These are phyloP conservation scores for Aureobasidium sp. DNA, from an alignment of 2,329 filamentous ascomycete species.

Conservation along the genomic window DNA sequence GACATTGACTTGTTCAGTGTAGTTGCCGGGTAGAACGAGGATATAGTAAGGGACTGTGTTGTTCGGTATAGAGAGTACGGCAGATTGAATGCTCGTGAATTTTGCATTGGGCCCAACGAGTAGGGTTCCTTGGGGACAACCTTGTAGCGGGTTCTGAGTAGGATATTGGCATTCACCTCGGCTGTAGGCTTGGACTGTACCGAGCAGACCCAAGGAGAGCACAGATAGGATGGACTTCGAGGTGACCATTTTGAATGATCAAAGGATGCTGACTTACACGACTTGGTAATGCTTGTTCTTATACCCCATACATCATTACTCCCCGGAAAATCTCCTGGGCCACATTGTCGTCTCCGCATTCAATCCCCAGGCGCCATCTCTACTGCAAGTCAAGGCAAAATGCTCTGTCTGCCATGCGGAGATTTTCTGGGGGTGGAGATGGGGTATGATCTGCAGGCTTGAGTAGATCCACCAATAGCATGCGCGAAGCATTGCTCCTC, in stretches of 20 bases:
- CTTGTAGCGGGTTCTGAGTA: conserved; percentile 31
- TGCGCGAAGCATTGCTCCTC: not conserved
- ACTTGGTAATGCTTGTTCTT: conserved; percentile 13
- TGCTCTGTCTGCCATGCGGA: not conserved
- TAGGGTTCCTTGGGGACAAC: conserved; percentile 32
- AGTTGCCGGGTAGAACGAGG: conserved; percentile 53
- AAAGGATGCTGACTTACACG: not conserved
- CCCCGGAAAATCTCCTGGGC: not conserved
- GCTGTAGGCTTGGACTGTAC: conserved; percentile 14
- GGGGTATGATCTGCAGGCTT: conserved; percentile 2
- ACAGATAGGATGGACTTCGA: not conserved
- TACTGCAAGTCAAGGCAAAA: not conserved
- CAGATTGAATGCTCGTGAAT: conserved; percentile 40
- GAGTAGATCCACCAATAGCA: conserved; percentile 17
- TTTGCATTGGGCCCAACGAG: conserved; percentile 24
- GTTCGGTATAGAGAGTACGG: conserved; percentile 41
- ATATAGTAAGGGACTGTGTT: conserved; percentile 46
- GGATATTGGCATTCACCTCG: conserved; percentile 31
- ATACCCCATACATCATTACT: not conserved
- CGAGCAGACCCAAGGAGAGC: not conserved
- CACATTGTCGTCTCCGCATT: conserved; percentile 10
- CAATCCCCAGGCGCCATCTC: not conserved
- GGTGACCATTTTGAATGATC: not conserved
- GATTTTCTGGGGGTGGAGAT: conserved; percentile 2
- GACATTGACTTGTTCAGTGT: conserved; percentile 59